These are phyloP conservation scores for Leccinellum luteum DNA, from an alignment of 768 basidiomycete genomes.

Conservation along the genomic window DNA sequence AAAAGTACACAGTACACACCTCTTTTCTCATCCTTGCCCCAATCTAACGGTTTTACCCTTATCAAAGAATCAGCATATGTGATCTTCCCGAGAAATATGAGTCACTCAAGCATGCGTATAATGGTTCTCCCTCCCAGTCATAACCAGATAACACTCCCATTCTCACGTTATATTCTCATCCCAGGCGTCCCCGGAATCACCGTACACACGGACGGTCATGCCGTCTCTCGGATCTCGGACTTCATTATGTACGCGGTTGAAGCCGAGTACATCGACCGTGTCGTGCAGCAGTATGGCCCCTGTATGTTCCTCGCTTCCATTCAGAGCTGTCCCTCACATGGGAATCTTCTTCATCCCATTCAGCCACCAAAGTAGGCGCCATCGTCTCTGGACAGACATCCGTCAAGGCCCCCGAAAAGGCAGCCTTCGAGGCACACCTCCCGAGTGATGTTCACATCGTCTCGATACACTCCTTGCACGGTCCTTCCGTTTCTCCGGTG, in stretches of 20 bases:
- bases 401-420: constrained; percentile 91
- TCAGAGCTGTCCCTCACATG: background rate
- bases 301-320: constrained; percentile 48
- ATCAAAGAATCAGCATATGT: constrained; percentile 80
- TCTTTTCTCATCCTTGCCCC: background rate
- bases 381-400: constrained; percentile 96
- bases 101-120: constrained; percentile 54
- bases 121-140: constrained; percentile 40
- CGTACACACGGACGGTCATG: constrained; percentile 78
- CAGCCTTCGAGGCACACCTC: constrained; percentile 85
- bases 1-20: constrained; percentile 48
- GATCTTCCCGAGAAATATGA: constrained; percentile 77
- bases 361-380: constrained; percentile 90
- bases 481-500: constrained; percentile 81
- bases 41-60: background rate
- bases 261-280: constrained; percentile 78
- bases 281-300: constrained; percentile 90
- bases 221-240: constrained; percentile 85
- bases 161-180: constrained; percentile 10
- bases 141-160: background rate
- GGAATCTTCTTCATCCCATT: background rate
- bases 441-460: constrained; percentile 86
- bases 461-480: constrained; percentile 93
- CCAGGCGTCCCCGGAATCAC: constrained; percentile 59
- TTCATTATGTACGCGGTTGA: constrained; percentile 96